Evolutionary conservation across 225 moss, liverwort and hornwort species (phyloP).

Genomic region (Pleurozium schreberi): DNA sequence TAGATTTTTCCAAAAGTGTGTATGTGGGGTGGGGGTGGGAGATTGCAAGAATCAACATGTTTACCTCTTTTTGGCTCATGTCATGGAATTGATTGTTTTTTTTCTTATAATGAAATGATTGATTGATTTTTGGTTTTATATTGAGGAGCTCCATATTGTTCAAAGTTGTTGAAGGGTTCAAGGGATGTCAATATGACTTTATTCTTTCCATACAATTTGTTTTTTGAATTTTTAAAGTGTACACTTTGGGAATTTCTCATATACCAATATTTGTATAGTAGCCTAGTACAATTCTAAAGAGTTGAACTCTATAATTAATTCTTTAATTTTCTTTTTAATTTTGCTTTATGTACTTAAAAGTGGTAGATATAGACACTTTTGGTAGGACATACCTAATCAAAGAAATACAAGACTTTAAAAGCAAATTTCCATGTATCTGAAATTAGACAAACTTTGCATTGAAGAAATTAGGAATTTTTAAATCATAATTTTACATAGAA

Average conservation of each 20-base stretch:
- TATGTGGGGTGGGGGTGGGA: too few species aligned
- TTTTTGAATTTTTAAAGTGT: neutral
- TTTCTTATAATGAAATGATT: neutral
- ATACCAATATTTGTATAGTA: neutral
- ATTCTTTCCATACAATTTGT: neutral
- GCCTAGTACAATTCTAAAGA: neutral
- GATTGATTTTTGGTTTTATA: neutral
- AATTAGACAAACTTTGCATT: neutral
- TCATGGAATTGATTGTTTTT: too few species aligned
- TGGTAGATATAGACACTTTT: neutral
- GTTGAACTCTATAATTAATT: neutral
- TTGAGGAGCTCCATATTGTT: neutral
- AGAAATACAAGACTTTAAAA: too few species aligned
- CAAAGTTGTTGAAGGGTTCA: neutral
- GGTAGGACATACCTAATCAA: rapidly evolving
- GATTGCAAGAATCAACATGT: too few species aligned
- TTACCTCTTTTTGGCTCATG: too few species aligned
- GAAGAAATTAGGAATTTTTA: neutral
- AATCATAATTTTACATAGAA: neutral
- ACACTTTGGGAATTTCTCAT: rapidly evolving
- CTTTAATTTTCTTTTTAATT: neutral
- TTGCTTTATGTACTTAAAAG: rapidly evolving
- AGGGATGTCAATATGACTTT: neutral
- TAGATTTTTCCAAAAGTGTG: too few species aligned
- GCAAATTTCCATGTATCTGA: rapidly evolving